A percentile compares a stretch with the other conserved stretches of the same genome.
Evolutionary conservation across 345 rosid species (phyloP).

Genomic region (Psidium guajava): DNA sequence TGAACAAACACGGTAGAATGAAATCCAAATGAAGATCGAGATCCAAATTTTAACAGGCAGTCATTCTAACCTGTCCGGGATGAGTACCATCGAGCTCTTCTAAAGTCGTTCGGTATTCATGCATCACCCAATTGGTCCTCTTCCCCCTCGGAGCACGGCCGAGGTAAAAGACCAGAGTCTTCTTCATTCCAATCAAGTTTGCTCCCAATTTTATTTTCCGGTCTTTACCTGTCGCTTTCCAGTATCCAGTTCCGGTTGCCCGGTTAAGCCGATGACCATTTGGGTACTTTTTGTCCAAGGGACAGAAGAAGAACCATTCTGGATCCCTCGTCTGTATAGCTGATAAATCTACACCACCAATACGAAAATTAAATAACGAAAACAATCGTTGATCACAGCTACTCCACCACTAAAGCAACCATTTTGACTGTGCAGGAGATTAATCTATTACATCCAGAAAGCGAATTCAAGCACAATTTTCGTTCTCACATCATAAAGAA

Average conservation of each 20-base stretch:
- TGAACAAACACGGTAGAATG: neutral
- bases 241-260: constrained; percentile 71
- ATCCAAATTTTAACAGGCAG: neutral
- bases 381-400: neutral
- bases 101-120: constrained; percentile 73
- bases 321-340: constrained; percentile 43
- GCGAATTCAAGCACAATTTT: neutral
- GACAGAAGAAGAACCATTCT: constrained; percentile 98
- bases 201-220: constrained; percentile 47
- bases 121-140: constrained; percentile 86
- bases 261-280: constrained; percentile 72
- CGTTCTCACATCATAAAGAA: neutral
- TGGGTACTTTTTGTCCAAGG: constrained; percentile 82
- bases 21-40: neutral
- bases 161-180: constrained; percentile 70
- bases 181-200: constrained; percentile 73
- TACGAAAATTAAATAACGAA: neutral
- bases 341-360: constrained; percentile 36
- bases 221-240: constrained; percentile 97
- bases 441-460: neutral
- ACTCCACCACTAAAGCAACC: neutral
- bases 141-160: constrained; percentile 81
- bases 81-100: constrained; percentile 58
- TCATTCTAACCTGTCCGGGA: constrained; percentile 67
- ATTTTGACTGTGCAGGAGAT: neutral